Conservation (phyloP, 2,329 filamentous ascomycete genomes). For the Ascochyta fabae region DNA sequence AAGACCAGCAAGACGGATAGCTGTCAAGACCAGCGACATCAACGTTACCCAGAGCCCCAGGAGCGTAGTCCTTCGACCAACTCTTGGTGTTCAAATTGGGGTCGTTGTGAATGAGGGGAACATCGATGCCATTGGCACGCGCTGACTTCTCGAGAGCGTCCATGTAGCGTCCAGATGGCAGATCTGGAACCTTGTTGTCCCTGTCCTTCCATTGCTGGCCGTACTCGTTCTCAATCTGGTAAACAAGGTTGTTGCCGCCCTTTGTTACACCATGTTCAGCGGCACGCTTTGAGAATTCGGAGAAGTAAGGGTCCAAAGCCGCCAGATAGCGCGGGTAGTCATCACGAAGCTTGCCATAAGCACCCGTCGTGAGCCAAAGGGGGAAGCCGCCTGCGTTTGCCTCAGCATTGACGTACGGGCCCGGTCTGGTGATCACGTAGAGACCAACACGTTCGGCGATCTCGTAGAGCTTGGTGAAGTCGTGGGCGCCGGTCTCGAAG, state of each 20-base stretch:
- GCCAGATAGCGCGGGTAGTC: slow-evolving; percentile 60
- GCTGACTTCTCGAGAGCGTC: slow-evolving; percentile 61
- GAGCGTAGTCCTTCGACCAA: slow-evolving; percentile 66
- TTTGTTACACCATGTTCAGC: slow-evolving; percentile 63
- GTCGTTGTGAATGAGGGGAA: slow-evolving; percentile 65
- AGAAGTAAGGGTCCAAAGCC: slow-evolving; percentile 63
- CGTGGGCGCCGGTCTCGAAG: slow-evolving; percentile 60
- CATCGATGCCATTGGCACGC: slow-evolving; percentile 62
- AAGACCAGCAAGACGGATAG: slow-evolving; percentile 66
- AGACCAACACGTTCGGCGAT: slow-evolving; percentile 62
- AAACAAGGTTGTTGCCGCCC: slow-evolving; percentile 63
- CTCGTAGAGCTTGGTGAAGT: slow-evolving; percentile 60
- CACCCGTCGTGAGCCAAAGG: slow-evolving; percentile 67
- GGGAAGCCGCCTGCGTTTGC: slow-evolving; percentile 68
- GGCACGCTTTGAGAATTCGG: slow-evolving; percentile 58
- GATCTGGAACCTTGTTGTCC: slow-evolving; percentile 55
- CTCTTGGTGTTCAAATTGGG: slow-evolving; percentile 65
- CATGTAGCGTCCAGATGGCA: slow-evolving; percentile 62
- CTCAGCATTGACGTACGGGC: slow-evolving; percentile 70
- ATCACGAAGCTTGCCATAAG: slow-evolving; percentile 60
- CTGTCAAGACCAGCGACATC: slow-evolving; percentile 61
- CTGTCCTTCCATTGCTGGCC: slow-evolving; percentile 50
- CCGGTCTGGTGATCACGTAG: slow-evolving; percentile 63
- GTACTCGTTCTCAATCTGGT: slow-evolving; percentile 66
- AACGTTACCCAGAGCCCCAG: slow-evolving; percentile 60